Base-by-base conservation (phyloP, 306 rosid species). In the Dryas drummondii region DNA sequence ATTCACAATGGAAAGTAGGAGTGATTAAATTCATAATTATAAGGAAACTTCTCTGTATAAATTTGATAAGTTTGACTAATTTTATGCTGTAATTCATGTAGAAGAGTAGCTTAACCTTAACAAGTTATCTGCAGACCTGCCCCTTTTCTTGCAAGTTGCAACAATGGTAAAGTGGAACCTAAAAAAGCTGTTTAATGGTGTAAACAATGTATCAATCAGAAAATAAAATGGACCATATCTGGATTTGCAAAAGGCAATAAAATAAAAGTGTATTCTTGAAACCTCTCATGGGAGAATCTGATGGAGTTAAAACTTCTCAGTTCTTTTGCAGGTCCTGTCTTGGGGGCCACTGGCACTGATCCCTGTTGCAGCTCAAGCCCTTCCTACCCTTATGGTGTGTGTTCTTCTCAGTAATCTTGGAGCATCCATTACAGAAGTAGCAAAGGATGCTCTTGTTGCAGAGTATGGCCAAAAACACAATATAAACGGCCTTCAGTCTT, bases 361-460 rank as follows among this genome's bases (percentile, higher is more conserved):
- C 61, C 94, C 94, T 19, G 75, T 73, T 53, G 88, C 88, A 26
- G 84, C 90, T 11, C 81, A 84, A 70, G 83, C 79, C 40, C 93
- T 94, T 79, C 84, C 91, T 22, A 26, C 83, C 75, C 75, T 94
- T 66, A 78, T 90, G 83, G 87, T 74, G 4, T 76, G 84, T 63
- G 88, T 85, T 70, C 94, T 94, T 79, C 87, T 94, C 66, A 84
- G 98, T 74, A 91, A 94, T 82, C 82, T 91, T 17, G 97, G 98
- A 73, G 98, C 97, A 58, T 94, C 98, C 14, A 74, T 94, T 56
- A 82, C 94, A 27, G 97, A 94, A 84, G 97, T 94, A 6, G 93
- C 96, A 48, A 89, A 91, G 71, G 98, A 94, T 85, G 98, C 97
- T 72, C 94, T 94, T 78, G 87, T 94, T 7, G 90, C 97, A 45